Evolutionary conservation across 2,329 filamentous ascomycete genomes (phyloP).

Genomic region (Ilyonectria mors-panacis): DNA sequence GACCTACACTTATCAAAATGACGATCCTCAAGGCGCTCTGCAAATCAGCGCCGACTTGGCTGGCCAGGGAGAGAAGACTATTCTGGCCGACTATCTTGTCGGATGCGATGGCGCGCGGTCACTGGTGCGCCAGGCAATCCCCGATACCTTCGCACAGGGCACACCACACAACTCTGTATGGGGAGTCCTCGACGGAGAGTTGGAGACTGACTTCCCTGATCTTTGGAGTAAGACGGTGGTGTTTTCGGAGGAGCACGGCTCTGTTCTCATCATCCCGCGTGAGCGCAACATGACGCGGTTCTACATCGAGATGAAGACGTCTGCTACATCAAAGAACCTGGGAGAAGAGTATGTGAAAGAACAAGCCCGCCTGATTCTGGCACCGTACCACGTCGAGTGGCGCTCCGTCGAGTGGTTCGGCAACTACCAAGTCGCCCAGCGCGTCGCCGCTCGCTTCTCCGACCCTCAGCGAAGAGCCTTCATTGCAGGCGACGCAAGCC

Average conservation of each 20-base stretch:
- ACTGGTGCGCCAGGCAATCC: constrained; percentile 75
- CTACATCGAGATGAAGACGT: constrained; percentile 69
- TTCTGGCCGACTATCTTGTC: constrained; percentile 74
- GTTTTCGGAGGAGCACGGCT: constrained; percentile 75
- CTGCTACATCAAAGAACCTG: constrained; percentile 54
- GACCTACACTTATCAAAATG: constrained; percentile 61
- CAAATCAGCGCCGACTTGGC: constrained; percentile 62
- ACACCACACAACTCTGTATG: constrained; percentile 70
- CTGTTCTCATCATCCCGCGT: constrained; percentile 79
- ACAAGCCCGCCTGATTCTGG: constrained; percentile 71
- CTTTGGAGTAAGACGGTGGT: constrained; percentile 81
- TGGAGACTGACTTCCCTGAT: constrained; percentile 80
- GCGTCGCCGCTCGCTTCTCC: constrained; percentile 78
- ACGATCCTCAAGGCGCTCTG: constrained; percentile 52
- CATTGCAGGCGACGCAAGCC: constrained; percentile 77
- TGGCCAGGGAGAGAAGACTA: constrained; percentile 64
- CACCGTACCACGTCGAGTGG: constrained; percentile 70
- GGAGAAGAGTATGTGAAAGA: constrained; percentile 79
- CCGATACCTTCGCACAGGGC: constrained; percentile 66
- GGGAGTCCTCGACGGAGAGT: constrained; percentile 79
- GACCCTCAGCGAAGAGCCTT: constrained; percentile 73
- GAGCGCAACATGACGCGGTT: constrained; percentile 79
- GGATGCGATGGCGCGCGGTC: constrained; percentile 82
- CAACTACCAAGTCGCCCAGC: constrained; percentile 78
- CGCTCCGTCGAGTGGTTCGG: constrained; percentile 78